Evolutionary conservation across 2,329 filamentous ascomycete species (phyloP).

Genomic region (Arthroderma uncinatum): DNA sequence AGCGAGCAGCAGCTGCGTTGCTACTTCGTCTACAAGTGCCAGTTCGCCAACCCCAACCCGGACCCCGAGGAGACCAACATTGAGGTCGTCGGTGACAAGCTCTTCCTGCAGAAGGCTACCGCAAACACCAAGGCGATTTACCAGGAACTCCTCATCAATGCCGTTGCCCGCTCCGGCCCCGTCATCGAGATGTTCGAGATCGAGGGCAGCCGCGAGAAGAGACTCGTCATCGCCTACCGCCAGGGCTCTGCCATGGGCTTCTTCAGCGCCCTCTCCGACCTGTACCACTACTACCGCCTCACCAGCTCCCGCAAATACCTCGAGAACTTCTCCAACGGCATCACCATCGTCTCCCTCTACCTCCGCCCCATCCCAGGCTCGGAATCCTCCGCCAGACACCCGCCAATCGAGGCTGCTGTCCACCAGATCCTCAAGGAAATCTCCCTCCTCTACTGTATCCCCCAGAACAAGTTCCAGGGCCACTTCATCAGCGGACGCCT

Average conservation of each 20-base stretch:
- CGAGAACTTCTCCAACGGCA: conserved; percentile 97
- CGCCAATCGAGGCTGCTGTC: conserved; percentile 85
- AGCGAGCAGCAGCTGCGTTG: conserved; percentile 79
- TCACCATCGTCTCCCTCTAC: conserved; percentile 94
- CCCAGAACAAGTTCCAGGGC: conserved; percentile 88
- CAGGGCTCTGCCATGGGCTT: conserved; percentile 82
- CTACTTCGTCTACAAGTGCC: conserved; percentile 97
- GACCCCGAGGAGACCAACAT: conserved; percentile 70
- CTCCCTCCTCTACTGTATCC: conserved; percentile 92
- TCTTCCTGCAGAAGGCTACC: conserved; percentile 92
- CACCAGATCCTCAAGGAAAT: conserved; percentile 99
- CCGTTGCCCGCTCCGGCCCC: conserved; percentile 73
- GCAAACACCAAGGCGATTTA: conserved; percentile 93
- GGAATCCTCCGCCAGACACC: conserved; percentile 47
- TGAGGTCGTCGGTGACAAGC: conserved; percentile 81
- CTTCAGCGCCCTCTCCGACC: conserved; percentile 87
- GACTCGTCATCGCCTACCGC: conserved; percentile 87
- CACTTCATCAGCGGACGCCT: conserved; percentile 78
- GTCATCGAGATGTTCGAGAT: conserved; percentile 98
- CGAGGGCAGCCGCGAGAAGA: conserved; percentile 80
- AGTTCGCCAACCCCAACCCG: conserved; percentile 69
- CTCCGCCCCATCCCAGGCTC: conserved; percentile 59
- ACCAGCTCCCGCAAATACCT: conserved; percentile 96
- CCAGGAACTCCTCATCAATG: conserved; percentile 79
- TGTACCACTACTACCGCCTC: conserved; percentile 97